phyloP scores from a whole-genome alignment of 2,329 filamentous ascomycete genomes.

The Botrytis paeoniae region DNA sequence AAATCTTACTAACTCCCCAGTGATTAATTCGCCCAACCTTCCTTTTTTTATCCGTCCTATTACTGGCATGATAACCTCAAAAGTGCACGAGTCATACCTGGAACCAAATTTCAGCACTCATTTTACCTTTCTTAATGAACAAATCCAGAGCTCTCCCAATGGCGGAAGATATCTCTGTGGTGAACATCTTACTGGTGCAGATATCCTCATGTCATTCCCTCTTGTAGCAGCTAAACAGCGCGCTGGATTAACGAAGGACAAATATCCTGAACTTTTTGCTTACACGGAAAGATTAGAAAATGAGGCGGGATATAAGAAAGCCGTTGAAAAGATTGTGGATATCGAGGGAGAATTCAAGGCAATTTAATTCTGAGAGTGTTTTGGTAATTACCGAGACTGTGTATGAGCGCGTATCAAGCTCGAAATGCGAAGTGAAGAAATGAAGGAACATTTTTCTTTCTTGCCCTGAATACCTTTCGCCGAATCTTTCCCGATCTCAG shows the following conservation, averaged over 20 bases:
- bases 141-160: conserved; percentile 42
- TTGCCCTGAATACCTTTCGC: background rate
- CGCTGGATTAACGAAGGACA: conserved; percentile 40
- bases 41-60: conserved; percentile 70
- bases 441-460: background rate
- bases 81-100: conserved; percentile 45
- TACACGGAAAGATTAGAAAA: conserved; percentile 46
- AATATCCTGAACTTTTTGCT: conserved; percentile 46
- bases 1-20: conserved; percentile 32
- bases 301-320: conserved; percentile 45
- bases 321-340: conserved; percentile 45
- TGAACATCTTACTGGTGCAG: conserved; percentile 47
- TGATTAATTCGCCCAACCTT: conserved; percentile 53
- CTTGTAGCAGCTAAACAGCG: conserved; percentile 44
- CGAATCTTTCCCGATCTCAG: too few relatives aligned
- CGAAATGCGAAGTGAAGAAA: background rate
- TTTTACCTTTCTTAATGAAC: conserved; percentile 50
- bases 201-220: conserved; percentile 52
- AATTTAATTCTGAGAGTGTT: background rate
- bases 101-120: conserved; percentile 47
- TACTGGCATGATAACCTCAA: conserved; percentile 50
- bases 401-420: background rate
- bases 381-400: background rate
- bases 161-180: conserved; percentile 51
- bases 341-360: conserved; percentile 11